Conservation (phyloP, 148 eudicot genomes). For the Dysphania ambrosioides region DNA sequence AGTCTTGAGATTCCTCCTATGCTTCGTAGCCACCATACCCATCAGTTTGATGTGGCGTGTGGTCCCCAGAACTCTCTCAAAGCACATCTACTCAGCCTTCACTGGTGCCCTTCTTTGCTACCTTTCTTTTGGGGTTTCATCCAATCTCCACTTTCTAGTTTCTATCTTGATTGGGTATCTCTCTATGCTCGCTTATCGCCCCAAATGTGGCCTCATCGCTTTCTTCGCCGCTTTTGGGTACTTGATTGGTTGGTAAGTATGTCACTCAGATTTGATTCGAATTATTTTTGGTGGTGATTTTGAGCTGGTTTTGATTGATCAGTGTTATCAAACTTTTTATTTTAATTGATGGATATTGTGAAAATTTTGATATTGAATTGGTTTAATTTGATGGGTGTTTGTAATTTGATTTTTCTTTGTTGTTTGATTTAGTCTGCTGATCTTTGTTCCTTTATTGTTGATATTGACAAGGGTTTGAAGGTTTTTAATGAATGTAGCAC, state of each 20-base stretch:
- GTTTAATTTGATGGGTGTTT: no score
- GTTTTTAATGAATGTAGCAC: neutral
- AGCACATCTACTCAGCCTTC: constrained; percentile 65
- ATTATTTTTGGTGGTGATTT: neutral
- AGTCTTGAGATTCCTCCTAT: constrained; percentile 70
- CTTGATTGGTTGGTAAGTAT: constrained; percentile 48
- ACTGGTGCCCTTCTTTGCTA: constrained; percentile 71
- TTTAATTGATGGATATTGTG: neutral
- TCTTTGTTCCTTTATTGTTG: neutral
- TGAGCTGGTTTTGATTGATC: neutral
- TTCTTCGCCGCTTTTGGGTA: constrained; percentile 74
- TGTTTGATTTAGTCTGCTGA: no score
- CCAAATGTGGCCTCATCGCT: constrained; percentile 69
- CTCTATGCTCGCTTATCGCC: constrained; percentile 58
- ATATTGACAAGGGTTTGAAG: neutral
- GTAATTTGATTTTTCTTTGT: neutral
- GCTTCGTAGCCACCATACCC: constrained; percentile 76
- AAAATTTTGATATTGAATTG: no score
- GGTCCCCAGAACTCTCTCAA: constrained; percentile 59
- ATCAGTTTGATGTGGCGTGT: constrained; percentile 66
- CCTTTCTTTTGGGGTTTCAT: constrained; percentile 75
- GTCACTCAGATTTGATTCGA: neutral
- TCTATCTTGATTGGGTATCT: constrained; percentile 68
- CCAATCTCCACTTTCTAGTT: constrained; percentile 79
- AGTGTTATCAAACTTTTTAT: no score